Conservation (phyloP, 176 grass and related monocot genomes). For the Aegilops umbellulata region DNA sequence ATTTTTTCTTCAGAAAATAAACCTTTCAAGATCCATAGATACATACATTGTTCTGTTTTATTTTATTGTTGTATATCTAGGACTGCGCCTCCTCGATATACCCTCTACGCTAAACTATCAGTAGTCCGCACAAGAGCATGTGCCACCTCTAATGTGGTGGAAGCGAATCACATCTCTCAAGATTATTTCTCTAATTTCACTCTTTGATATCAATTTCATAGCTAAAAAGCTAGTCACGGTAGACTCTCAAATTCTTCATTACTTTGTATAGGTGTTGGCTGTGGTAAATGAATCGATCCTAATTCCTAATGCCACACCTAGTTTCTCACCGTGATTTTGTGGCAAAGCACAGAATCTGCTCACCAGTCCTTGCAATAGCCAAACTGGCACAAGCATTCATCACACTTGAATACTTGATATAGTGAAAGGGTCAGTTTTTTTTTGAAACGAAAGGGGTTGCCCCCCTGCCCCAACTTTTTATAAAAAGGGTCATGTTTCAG, state of each 20-base stretch:
- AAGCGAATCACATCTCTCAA: too few relatives aligned
- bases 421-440: constrained; percentile 54
- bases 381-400: constrained; percentile 75
- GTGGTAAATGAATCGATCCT: constrained; percentile 42
- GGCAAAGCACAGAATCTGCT: constrained; percentile 61
- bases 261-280: constrained; percentile 43
- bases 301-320: constrained; percentile 36
- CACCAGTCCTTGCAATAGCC: constrained; percentile 43
- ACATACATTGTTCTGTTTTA: too few relatives aligned
- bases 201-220: constrained; percentile 59
- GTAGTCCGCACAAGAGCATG: too few relatives aligned
- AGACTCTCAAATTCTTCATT: constrained; percentile 69
- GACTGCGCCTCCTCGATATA: too few relatives aligned
- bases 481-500: constrained; percentile 55
- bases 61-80: too few relatives aligned
- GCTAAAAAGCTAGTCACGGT: constrained; percentile 41
- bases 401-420: constrained; percentile 34
- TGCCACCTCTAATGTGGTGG: too few relatives aligned
- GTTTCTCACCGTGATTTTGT: constrained; percentile 25
- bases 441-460: too few relatives aligned
- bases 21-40: too few relatives aligned
- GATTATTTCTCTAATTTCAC: constrained; percentile 32
- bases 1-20: too few relatives aligned
- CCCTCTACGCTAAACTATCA: too few relatives aligned
- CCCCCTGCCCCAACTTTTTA: too few relatives aligned